Conservation (phyloP, 2,329 filamentous ascomycete genomes). For the Pestalotiopsis sp. region DNA sequence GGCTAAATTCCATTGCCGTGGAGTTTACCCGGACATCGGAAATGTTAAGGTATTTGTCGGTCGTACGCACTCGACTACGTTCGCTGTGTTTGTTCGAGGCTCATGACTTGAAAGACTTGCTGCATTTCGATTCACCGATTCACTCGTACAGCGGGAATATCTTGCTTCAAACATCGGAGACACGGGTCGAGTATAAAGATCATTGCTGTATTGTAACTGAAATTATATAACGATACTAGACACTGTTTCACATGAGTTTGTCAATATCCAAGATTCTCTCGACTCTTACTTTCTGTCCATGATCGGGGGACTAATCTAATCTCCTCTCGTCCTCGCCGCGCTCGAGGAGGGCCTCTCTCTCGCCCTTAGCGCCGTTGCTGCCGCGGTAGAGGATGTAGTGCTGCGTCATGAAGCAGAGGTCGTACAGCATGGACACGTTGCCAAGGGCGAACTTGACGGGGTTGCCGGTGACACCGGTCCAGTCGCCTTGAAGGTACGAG, state of each 20-base stretch:
- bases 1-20: not conserved
- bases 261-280: not conserved
- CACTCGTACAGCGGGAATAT: no score
- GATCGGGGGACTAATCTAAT: conserved; percentile 28
- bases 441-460: conserved; percentile 87
- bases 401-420: conserved; percentile 83
- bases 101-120: no score
- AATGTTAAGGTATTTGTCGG: not conserved
- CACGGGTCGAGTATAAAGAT: no score
- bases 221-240: not conserved
- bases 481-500: conserved; percentile 81
- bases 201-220: no score
- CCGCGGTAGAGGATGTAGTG: conserved; percentile 79
- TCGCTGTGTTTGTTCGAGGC: no score
- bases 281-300: not conserved
- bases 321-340: conserved; percentile 30
- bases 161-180: no score
- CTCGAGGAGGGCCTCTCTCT: conserved; percentile 40
- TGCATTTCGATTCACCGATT: no score
- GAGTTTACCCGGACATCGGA: not conserved
- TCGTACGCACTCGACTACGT: no score
- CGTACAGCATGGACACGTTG: conserved; percentile 85
- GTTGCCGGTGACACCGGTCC: conserved; percentile 89
- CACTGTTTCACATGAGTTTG: not conserved
- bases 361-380: conserved; percentile 27